Base-by-base conservation (phyloP, 1,284 basidiomycete species). In the Naganishia sp. region DNA sequence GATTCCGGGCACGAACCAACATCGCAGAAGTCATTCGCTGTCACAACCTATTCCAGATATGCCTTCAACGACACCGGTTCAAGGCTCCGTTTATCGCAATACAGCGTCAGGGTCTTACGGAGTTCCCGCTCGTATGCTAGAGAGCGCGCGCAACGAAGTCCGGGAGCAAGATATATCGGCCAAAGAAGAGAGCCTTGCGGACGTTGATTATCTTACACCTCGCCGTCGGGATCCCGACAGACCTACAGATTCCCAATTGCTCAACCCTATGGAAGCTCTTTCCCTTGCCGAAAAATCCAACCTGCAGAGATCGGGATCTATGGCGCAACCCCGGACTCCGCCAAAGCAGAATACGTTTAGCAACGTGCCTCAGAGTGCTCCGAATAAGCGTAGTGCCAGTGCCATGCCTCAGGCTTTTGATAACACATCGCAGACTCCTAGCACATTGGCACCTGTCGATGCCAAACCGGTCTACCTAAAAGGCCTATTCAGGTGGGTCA, bases 381-480 rank as follows among this genome's bases (percentile, higher is more conserved):
- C 64, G 56, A n/a, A 62, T 63, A 21, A 68, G 70, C 35, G 67
- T 10, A 46, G 65, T 41, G 67, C 66, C 53, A n/a, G 31, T 42
- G 56, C 43, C 32, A 47, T 43, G 41, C 46, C 58, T n/a, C 41
- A 45, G 57, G 21, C 43, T 3, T 49, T 21, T 3, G 45, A 31
- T 9, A 42, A 42, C 28, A 18, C 51, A 9, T 23, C 62, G 13
- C 23, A 47, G 32, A 50, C 43, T 21, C 32, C 50, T n/a, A 57
- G 28, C 54, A 50, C 31, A 18, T 13, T 21, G 1, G 47, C 31
- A 9, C 58, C 58, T 2, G 47, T 69, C 77, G 90, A 91, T 60
- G 88, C 90, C 74, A 94, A 93, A 80, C 90, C 91, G 10, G 86
- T 93, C 31, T 93, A 90, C 79, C 80, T 94, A 73, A 94, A 94